These are phyloP conservation scores for Ceratobasidium sp. DNA, from an alignment of 1,284 basidiomycete genomes.

Conservation along the genomic window DNA sequence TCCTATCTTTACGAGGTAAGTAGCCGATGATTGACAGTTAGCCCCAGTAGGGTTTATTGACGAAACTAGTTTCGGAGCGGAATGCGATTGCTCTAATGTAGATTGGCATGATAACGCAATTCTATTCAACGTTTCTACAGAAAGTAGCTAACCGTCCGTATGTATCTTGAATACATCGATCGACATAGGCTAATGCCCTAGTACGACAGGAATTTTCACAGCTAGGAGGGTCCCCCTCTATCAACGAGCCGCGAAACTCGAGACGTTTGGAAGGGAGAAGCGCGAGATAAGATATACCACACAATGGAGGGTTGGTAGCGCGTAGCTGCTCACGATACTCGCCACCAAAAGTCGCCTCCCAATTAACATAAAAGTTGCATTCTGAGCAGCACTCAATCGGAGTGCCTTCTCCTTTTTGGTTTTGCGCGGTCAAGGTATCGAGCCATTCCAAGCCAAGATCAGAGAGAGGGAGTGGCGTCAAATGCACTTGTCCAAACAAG, in stretches of 20 bases:
- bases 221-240: not conserved
- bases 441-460: constrained; percentile 27
- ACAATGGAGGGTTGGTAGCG: not conserved
- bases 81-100: too few relatives aligned
- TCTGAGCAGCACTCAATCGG: constrained; percentile 6
- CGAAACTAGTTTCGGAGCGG: too few relatives aligned
- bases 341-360: constrained; percentile 19
- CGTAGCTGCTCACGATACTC: constrained; percentile 4
- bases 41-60: too few relatives aligned
- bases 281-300: constrained; percentile 17
- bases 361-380: constrained; percentile 9
- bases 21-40: too few relatives aligned
- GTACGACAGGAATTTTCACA: constrained; percentile 10
- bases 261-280: constrained; percentile 1
- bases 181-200: constrained; percentile 11
- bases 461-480: constrained; percentile 17
- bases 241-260: constrained; percentile 1
- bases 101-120: not conserved
- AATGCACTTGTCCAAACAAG: constrained; percentile 21
- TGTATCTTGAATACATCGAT: constrained; percentile 8
- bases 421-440: not conserved
- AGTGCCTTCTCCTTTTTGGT: not conserved
- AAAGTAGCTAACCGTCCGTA: not conserved
- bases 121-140: constrained; percentile 10
- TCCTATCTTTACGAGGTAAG: too few relatives aligned